Conservation (phyloP, 2,329 filamentous ascomycete genomes). For the Pleomassaria siparia region DNA sequence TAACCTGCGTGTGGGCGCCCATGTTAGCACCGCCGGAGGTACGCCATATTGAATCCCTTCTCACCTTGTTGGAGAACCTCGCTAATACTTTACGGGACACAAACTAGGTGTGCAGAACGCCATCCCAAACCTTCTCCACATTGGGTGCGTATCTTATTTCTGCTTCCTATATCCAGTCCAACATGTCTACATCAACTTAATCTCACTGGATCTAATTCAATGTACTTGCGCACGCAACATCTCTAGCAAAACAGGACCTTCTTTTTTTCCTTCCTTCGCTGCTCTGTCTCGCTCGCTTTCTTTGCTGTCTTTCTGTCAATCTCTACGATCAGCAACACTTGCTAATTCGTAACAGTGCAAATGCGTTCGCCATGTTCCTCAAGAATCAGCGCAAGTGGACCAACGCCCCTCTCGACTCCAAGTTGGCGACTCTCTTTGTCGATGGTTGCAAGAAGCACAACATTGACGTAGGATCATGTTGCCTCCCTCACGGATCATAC, state of each 20-base stretch:
- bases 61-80: slow-evolving; percentile 3
- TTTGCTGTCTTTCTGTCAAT: background rate
- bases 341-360: slow-evolving; percentile 60
- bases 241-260: too few species aligned
- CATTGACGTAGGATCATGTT: slow-evolving; percentile 72
- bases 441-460: slow-evolving; percentile 66
- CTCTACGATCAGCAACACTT: background rate
- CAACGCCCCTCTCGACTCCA: slow-evolving; percentile 72
- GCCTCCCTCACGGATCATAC: slow-evolving; percentile 93
- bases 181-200: too few species aligned
- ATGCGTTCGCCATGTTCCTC: slow-evolving; percentile 91
- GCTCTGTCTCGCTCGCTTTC: too few species aligned
- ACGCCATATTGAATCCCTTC: slow-evolving; percentile 20
- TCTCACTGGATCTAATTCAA: too few species aligned
- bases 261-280: too few species aligned
- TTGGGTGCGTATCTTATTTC: slow-evolving; percentile 55
- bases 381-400: slow-evolving; percentile 97
- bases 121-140: slow-evolving; percentile 72
- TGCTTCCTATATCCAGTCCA: background rate
- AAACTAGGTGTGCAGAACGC: slow-evolving; percentile 81
- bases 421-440: slow-evolving; percentile 70
- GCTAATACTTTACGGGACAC: slow-evolving; percentile 20
- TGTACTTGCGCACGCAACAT: too few species aligned
- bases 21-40: slow-evolving; percentile 89
- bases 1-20: slow-evolving; percentile 86